Evolutionary conservation across 495 filamentous ascomycete genomes (phyloP).

Genomic region (Sabuloglossum arenarium): DNA sequence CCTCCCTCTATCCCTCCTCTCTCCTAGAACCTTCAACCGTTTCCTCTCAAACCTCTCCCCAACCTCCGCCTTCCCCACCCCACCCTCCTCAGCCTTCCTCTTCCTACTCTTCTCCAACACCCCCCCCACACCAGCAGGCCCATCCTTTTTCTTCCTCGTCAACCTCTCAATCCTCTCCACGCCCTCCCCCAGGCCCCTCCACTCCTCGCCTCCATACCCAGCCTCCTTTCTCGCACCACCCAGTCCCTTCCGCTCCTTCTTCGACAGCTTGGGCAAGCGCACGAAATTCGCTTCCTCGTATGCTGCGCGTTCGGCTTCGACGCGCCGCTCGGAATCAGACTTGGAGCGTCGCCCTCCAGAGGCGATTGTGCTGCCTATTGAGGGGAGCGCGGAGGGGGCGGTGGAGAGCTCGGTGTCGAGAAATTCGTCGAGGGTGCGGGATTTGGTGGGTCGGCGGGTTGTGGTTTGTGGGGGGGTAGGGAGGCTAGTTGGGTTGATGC

Average conservation of each 20-base stretch:
- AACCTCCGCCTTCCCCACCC: constrained; percentile 33
- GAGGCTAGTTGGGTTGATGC: constrained; percentile 52
- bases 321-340: constrained; percentile 42
- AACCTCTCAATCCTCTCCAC: constrained; percentile 55
- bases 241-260: constrained; percentile 40
- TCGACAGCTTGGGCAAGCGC: constrained; percentile 58
- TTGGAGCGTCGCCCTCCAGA: constrained; percentile 50
- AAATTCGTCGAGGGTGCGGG: constrained; percentile 69
- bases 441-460: constrained; percentile 28
- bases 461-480: constrained; percentile 24
- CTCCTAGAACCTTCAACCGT: constrained; percentile 45
- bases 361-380: constrained; percentile 65
- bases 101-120: constrained; percentile 66
- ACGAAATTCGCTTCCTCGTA: constrained; percentile 84
- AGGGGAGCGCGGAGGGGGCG: constrained; percentile 57
- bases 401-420: constrained; percentile 57
- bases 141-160: constrained; percentile 35
- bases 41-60: constrained; percentile 50
- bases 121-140: constrained; percentile 27
- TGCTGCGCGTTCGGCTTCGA: constrained; percentile 46
- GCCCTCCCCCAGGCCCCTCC: constrained; percentile 56
- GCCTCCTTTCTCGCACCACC: constrained; percentile 26
- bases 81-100: constrained; percentile 41
- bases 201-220: constrained; percentile 68
- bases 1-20: constrained; percentile 30